These are phyloP conservation scores for Vairimorpha apis DNA, from an alignment of 371 early-diverging fungal genomes.

Conservation along the genomic window DNA sequence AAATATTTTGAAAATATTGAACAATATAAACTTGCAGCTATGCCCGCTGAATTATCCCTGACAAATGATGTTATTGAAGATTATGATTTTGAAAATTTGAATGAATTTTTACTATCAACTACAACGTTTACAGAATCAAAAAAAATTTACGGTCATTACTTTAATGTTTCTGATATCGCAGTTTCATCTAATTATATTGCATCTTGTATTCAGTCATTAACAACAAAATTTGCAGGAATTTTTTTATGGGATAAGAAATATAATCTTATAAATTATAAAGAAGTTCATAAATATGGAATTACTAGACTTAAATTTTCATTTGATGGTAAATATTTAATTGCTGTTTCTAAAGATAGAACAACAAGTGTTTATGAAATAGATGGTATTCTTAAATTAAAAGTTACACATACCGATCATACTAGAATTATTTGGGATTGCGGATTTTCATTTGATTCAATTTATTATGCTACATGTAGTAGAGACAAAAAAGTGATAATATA, in stretches of 20 bases:
- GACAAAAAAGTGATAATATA: slow-evolving; percentile 54
- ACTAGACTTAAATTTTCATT: slow-evolving; percentile 33
- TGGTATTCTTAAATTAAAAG: slow-evolving; percentile 9
- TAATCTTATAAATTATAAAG: slow-evolving; percentile 44
- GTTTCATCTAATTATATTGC: slow-evolving; percentile 41
- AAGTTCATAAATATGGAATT: slow-evolving; percentile 47
- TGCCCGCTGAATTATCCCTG: slow-evolving; percentile 46
- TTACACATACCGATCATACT: slow-evolving; percentile 39
- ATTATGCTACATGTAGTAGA: slow-evolving; percentile 49
- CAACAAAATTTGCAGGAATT: slow-evolving; percentile 46
- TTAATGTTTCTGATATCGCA: slow-evolving; percentile 42
- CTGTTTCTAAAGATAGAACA: slow-evolving; percentile 53
- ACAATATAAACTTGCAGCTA: slow-evolving; percentile 34
- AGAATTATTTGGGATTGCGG: slow-evolving; percentile 44
- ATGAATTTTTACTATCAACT: slow-evolving; percentile 38
- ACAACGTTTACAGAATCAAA: slow-evolving; percentile 45
- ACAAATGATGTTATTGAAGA: slow-evolving; percentile 45
- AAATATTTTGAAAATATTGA: slow-evolving; percentile 11
- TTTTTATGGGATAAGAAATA: slow-evolving; percentile 50
- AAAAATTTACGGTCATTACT: slow-evolving; percentile 59
- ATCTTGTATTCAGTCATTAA: slow-evolving; percentile 33
- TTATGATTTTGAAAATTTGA: slow-evolving; percentile 11
- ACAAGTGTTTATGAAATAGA: slow-evolving; percentile 40
- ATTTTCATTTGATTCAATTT: slow-evolving; percentile 30
- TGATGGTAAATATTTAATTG: slow-evolving; percentile 30